Base-by-base conservation (phyloP, 805 yeast genomes). In the Yarrowia divulgata region DNA sequence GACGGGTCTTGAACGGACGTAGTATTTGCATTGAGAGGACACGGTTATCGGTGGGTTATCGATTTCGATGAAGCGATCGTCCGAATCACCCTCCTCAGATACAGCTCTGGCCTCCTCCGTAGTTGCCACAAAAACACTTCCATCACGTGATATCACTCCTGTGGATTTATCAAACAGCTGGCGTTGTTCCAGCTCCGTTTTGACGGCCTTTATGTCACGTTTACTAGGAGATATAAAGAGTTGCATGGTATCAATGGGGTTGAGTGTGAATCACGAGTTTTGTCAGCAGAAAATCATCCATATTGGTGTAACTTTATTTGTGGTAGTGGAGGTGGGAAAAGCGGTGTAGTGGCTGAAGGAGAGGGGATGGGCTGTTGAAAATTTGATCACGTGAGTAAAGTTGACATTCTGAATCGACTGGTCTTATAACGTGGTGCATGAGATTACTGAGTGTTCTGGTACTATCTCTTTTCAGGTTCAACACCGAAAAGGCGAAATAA, bases 131-230 rank as follows among this genome's bases (percentile, higher is more conserved):
- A 60, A 60, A 18, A 60, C 16, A 3, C 13, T 2, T 34, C 66
- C 66, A 32, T 42, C 52, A 3, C 13, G 42, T 10, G 66, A 60
- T 43, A 60, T 45, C 66, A 60, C 66, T 18, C 66, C 66, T 5
- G 52, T 60, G 32, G n/a, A 8, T 19, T 34, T 60, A 6, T 60
- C 66, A 45, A 60, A 60, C 52, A 60, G 19, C 40, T 18, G 8
- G 1, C 52, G 50, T 52, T 32, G 34, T 13, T 60, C 66, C 10
- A 60, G 52, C 40, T 60, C 66, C 18, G 66, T 60, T 42, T 60
- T 60, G 14, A 45, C 50, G 1, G 52, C 23, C 18, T 60, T 60
- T 34, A 60, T 60, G 34, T 60, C 66, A 1, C 52, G 34, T 34
- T 43, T 60, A 2, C 19, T 12, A 0, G 66, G 66, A 2, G 66